Percentiles rank a stretch among this genome's conserved stretches.
phyloP scores from a whole-genome alignment of 495 filamentous ascomycete genomes.

The Xylaria cubensis region DNA sequence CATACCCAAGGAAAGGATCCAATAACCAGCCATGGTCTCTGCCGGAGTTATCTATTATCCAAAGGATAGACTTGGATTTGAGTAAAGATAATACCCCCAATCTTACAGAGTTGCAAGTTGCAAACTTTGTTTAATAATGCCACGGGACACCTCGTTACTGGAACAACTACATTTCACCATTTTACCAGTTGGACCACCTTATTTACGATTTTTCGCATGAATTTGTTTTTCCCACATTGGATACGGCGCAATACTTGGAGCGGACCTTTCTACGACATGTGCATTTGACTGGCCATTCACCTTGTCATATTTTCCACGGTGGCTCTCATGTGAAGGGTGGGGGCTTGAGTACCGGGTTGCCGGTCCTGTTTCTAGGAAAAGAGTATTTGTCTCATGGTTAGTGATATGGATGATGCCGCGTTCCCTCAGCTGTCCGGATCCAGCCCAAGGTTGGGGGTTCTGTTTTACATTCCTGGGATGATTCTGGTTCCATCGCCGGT shows the following conservation, averaged over 20 bases:
- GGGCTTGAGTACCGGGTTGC: conserved; percentile 20
- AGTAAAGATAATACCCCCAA: conserved; percentile 39
- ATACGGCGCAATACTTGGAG: conserved; percentile 42
- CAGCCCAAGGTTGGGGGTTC: conserved; percentile 38
- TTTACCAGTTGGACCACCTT: conserved; percentile 19
- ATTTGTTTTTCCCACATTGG: conserved; percentile 39
- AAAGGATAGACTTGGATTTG: conserved; percentile 49
- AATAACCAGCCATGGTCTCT: conserved; percentile 33
- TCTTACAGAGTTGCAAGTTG: conserved; percentile 54
- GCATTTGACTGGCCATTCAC: conserved; percentile 44
- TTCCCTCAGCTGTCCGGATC: conserved; percentile 46
- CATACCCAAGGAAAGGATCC: conserved; percentile 45
- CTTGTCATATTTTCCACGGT: conserved; percentile 37
- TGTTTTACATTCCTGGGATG: conserved; percentile 36
- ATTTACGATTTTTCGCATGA: conserved; percentile 36
- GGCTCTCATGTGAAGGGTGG: conserved; percentile 38
- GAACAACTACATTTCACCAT: conserved; percentile 26
- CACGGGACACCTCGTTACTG: conserved; percentile 35
- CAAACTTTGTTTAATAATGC: conserved; percentile 48
- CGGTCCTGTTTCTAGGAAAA: conserved; percentile 25
- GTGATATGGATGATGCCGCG: conserved; percentile 39
- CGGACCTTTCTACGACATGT: conserved; percentile 41
- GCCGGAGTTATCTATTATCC: conserved; percentile 43
- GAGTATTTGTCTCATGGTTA: conserved; percentile 37
- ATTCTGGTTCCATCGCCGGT: conserved; percentile 38